Evolutionary conservation across 257 asterid genomes (phyloP), one percentile per base, ranked within the genome.

Genomic region (Haberlea rhodopensis): DNA sequence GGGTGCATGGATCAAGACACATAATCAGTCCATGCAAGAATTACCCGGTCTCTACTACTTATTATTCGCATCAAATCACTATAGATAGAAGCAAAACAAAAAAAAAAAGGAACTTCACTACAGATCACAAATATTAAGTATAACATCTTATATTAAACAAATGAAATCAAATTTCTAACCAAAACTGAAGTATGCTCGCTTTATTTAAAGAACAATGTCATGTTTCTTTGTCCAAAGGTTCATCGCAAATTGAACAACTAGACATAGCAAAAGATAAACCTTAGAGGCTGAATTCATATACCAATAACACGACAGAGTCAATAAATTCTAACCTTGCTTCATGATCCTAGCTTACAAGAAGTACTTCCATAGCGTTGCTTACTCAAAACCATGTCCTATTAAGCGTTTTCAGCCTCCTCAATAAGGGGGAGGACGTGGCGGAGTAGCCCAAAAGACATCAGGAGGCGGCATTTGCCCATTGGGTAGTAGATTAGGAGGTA

Each of bases 391-490:
- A 25, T 1, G 21, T 45, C 31, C 61, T 4, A 16, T 61, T 23
- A 29, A 28, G 16, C 48, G 21, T 43, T 37, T 31, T 28, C 26
- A 8, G 10, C 64, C 24, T 21, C 53, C 46, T 75, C 75, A 84
- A 62, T 65, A 85, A 9, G 81, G 81, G 1, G 85, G 89, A 5
- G 85, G 81, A 0, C 78, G 86, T 5, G 87, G 74, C 11, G 82
- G 82, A 68, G 95, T 74, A 62, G 81, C 72, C 96, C 95, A 89
- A 19, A 84, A 82, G 7, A 80, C 79, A 32, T 89, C 87, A 3
- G 75, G 79, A 29, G 72, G 72, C 85, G 74, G 72, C 86, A 84
- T 79, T 71, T 84, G 90, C 9, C 80, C 85, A 59, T 84, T 79
- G 11, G 88, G 83, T 18, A 70, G 45, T 76, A 81, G 8, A 79